Evolutionary conservation across 1,139 yeast species (phyloP), one percentile per base, ranked within the genome.

Genomic region (Nakaseomyces delphensis): DNA sequence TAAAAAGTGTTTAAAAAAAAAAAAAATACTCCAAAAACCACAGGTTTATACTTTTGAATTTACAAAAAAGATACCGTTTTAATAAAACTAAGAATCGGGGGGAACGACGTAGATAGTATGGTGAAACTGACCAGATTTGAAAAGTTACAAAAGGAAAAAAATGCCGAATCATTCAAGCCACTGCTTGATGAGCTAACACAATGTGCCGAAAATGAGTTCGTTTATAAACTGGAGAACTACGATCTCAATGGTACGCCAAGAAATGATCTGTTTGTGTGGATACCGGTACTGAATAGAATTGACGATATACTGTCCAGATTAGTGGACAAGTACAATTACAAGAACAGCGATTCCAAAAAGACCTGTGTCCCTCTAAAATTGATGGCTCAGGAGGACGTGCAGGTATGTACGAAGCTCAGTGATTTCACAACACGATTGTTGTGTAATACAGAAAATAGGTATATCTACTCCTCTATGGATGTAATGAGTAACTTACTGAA

Each of bases 181-280:
- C 45, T 62, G 39, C 49, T 62, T n/a, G 60, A 59, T 45, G 56
- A 54, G 4, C 46, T 62, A 16, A 47, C 46, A 3, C 45, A 50
- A 13, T 52, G 59, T 45, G 40, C 49, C 29, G 49, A 45, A 9
- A 40, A 40, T 5, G 53, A 46, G 5, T 59, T 62, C 39, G 43
- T 61, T 11, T 28, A 40, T 6, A 56, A 56, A 39, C 33, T 62
- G 23, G 49, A 50, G 11, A 35, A 42, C 1, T 54, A 57, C 15
- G 37, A 33, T 33, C 27, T 33, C 18, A 54, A 27, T 81, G 91
- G 89, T 74, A 76, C 48, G 68, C 81, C 37, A 83, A 89, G 2
- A 69, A 78, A 86, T 23, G 89, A 84, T 51, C 62, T 89, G 37
- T 73, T 74, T 50, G 81, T 79, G 47, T 89, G 95, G 94, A 73